Evolutionary conservation across 169 alveolate species (phyloP), one percentile per base, ranked within the genome.

Genomic region (Plasmodium malariae): DNA sequence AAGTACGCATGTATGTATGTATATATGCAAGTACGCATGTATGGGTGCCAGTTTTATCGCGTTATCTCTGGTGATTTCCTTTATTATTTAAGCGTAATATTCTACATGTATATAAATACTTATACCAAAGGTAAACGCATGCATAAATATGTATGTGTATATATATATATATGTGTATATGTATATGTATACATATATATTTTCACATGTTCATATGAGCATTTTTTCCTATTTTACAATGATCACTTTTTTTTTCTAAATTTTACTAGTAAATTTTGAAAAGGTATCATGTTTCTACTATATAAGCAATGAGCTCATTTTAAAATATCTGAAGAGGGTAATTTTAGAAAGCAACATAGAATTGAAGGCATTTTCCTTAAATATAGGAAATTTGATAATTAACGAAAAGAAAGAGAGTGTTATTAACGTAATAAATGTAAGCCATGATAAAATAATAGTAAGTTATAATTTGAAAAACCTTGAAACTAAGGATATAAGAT

Each of bases 281-380:
- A 78, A 78, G 65, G 43, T 78, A 5, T 78, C 65, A 11, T 78
- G 89, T 32, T 45, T 62, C 30, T 26, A 37, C 24, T 78, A 78
- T 37, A 28, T 49, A 17, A 78, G 28, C 51, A 78, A 78, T 54
- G 89, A 78, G 28, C 19, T 30, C 68, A 62, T 78, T 36, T 37
- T 78, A 78, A 78, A 63, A 63, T 78, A 62, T 40, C 40, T 78
- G n/a, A 78, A 78, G 62, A n/a, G 80, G 19, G 32, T 78, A 62
- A 62, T 78, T 63, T 65, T 78, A 45, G 89, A 78, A 63, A 78
- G 30, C 26, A 78, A 78, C 55, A 49, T 49, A 36, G 74, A 55
- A 69, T 26, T 78, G 37, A 65, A 49, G 36, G 60, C 19, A 36
- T 24, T 62, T n/a, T 43, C 3, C 19, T 34, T 78, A 78, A 45